Percentiles rank a stretch among this genome's conserved stretches.
These are phyloP conservation scores for Phytophthora podocarpi DNA, from an alignment of 352 stramenopile species.

Conservation along the genomic window DNA sequence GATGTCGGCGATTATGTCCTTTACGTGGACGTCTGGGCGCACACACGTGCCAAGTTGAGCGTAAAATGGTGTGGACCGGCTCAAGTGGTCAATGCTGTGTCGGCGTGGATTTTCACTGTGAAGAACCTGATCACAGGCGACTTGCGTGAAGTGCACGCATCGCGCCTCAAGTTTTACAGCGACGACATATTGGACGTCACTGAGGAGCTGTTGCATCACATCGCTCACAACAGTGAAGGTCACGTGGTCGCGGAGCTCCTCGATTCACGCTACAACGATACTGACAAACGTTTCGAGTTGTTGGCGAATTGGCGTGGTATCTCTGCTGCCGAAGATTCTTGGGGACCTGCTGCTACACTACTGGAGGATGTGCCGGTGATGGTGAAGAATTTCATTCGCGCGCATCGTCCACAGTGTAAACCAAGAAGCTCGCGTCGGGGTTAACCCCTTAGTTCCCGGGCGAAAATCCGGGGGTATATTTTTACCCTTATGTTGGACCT, in stretches of 20 bases:
- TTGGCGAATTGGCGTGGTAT: neutral
- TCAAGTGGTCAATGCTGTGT: constrained; percentile 5
- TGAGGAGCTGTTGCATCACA: constrained; percentile 4
- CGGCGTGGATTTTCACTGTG: constrained; percentile 27
- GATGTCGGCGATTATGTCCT: constrained; percentile 25
- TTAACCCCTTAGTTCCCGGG: no score
- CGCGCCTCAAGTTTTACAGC: constrained; percentile 19
- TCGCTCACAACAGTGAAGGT: neutral
- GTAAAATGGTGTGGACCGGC: constrained; percentile 27
- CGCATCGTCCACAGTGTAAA: neutral
- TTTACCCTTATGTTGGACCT: no score
- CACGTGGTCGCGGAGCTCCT: neutral
- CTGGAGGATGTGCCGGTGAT: neutral
- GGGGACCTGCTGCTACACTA: neutral
- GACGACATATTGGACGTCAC: constrained; percentile 4
- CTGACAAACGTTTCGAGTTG: neutral
- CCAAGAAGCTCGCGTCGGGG: neutral
- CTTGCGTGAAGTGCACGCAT: neutral
- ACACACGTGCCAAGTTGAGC: constrained; percentile 10
- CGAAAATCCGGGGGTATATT: no score
- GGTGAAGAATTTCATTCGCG: constrained; percentile 1
- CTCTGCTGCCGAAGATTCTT: neutral
- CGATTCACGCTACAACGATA: neutral
- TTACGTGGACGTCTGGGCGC: constrained; percentile 25
- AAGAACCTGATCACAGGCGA: constrained; percentile 1